These are phyloP conservation scores for Carallia pectinifolia DNA, from an alignment of 345 rosid genomes.

Conservation along the genomic window DNA sequence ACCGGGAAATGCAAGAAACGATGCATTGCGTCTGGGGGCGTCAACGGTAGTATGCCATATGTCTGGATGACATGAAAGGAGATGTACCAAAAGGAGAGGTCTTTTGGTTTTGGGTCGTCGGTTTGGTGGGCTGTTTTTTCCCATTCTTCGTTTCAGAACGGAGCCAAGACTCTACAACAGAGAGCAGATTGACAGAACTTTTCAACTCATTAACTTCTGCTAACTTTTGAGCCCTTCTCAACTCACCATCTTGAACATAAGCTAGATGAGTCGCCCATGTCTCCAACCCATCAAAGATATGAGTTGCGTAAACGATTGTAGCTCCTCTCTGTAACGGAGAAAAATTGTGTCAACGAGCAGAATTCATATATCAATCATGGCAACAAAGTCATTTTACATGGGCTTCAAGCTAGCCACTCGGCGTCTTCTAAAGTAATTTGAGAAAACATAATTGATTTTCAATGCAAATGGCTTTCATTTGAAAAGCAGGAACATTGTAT, in stretches of 20 bases:
- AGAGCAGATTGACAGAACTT: conserved; percentile 63
- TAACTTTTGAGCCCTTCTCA: conserved; percentile 54
- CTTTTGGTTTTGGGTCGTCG: conserved; percentile 44
- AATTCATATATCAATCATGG: not conserved
- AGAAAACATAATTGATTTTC: not conserved
- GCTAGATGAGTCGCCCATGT: conserved; percentile 90
- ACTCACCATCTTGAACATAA: conserved; percentile 78
- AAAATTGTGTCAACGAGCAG: not conserved
- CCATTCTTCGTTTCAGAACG: conserved; percentile 62
- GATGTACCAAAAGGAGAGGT: conserved; percentile 49
- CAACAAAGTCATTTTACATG: not conserved
- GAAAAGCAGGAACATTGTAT: not conserved
- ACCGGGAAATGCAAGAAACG: not conserved
- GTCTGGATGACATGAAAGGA: conserved; percentile 74
- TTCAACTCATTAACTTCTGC: conserved; percentile 60
- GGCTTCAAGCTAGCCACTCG: not conserved
- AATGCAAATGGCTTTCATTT: not conserved
- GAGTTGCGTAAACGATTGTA: conserved; percentile 84
- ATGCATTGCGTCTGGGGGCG: not conserved
- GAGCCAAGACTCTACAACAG: conserved; percentile 86
- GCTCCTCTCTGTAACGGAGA: conserved; percentile 64
- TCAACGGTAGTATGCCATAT: conserved; percentile 91
- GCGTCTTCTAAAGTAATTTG: not conserved
- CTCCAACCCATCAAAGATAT: conserved; percentile 89
- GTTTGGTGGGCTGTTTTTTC: conserved; percentile 46